Base-by-base conservation (phyloP, 2,329 filamentous ascomycete genomes). In the Cryphonectria japonica region DNA sequence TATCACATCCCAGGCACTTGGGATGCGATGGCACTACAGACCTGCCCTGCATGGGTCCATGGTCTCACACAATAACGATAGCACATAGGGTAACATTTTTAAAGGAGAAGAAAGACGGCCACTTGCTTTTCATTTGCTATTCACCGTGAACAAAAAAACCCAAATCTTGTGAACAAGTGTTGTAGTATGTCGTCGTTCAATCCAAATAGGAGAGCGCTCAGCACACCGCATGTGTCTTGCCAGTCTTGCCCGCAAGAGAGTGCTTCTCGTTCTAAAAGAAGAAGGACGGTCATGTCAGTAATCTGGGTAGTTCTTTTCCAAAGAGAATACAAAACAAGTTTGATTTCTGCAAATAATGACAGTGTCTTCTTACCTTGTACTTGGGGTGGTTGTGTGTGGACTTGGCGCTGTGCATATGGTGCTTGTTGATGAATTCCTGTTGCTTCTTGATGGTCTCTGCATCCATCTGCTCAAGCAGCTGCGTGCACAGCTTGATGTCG, bases 221-320 rank as follows among this genome's bases (percentile, higher is more conserved):
- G 82, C 95, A 98, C 71, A 97, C 85, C 54, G 89, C 91, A 81
- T 97, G 95, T 1, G 94, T 95, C 88, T 98, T 98, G 69, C 94
- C 95, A 71, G 89, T 88, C 88, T 96, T 95, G 22, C 93, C 95
- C 83, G 97, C 93, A 75, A 98, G 83, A 70, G 92, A 95, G 82
- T 98, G 95, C 76, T 89, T 88, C 83, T 97, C 94, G 74, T 91
- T 88, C 82, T 91, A 80, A 73, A 67, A 0, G 0, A 0, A 0
- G 0, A 52, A 50, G 46, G 46, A 7, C 19, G 22, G 22, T 1
- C 19, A 46, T 13, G 71, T 75, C 66, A 76, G 75, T 50, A 64
- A 63, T 34, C 13, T 39, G 11, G 9, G 19, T 11, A 29, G 9
- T 22, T 41, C 22, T 34, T 9, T 39, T 9, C 11, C 37, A 39